Evolutionary conservation across 2,329 filamentous ascomycete genomes (phyloP).

Genomic region (Fusarium sp.): DNA sequence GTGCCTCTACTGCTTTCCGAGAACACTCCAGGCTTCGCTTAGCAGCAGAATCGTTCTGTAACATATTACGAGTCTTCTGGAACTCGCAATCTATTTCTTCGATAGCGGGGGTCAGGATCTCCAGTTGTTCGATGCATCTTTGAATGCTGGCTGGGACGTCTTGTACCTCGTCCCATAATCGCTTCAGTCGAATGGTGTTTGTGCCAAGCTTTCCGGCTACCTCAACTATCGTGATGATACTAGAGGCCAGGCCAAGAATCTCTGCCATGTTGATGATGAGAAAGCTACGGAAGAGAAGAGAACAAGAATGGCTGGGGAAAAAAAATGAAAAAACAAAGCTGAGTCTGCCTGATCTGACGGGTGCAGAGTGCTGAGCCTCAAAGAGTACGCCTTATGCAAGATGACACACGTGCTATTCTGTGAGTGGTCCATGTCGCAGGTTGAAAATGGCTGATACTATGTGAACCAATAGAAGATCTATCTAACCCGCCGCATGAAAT

Average conservation of each 20-base stretch:
- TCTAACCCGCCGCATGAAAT: no score
- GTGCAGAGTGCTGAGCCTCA: neutral
- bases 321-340: neutral
- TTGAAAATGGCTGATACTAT: neutral
- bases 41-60: neutral
- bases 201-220: constrained; percentile 30
- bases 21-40: constrained; percentile 24
- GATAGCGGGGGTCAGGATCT: neutral
- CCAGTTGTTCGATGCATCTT: constrained; percentile 9
- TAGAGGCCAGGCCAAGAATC: constrained; percentile 18
- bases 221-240: constrained; percentile 31
- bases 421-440: neutral
- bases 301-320: no score
- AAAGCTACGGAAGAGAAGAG: fast-evolving
- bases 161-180: constrained; percentile 34
- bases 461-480: no score
- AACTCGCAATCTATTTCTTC: constrained; percentile 25
- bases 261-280: constrained; percentile 22
- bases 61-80: neutral
- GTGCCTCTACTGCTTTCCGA: neutral
- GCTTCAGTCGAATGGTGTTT: constrained; percentile 18
- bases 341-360: neutral
- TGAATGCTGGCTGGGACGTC: constrained; percentile 12
- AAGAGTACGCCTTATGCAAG: neutral
- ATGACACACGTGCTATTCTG: neutral